Evolutionary conservation across 2,329 filamentous ascomycete species (phyloP), one percentile per base, ranked within the genome.

Genomic region (Penicillium brevicompactum): DNA sequence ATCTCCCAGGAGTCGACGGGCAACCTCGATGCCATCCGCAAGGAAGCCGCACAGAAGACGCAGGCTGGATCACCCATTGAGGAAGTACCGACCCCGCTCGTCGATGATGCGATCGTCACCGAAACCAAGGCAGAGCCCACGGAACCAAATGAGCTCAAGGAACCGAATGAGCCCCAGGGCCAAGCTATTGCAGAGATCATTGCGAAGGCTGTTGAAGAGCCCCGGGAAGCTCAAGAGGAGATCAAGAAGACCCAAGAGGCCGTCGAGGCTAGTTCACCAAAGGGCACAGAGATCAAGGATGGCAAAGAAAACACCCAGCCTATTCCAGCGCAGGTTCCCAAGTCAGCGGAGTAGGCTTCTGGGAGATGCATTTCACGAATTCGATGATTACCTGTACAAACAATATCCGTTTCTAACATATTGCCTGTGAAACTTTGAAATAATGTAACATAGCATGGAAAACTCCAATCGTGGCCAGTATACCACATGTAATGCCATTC

Each of bases 21-120:
- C 13, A 63, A 67, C 24, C 51, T 70, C 18, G 66, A 68, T 18
- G 62, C 67, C 37, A 51, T 75, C 56, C 65, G 69, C 34, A 66
- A 68, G 48, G 63, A 71, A 48, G 65, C 63, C 21, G 65, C 66
- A 37, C 57, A 63, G 46, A 62, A 66, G 22, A 52, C 60, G 5
- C 53, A 58, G 18, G 60, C 67, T 5, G 66, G 68, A 24, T 57
- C 38, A 16, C 38, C 64, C 7, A 65, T 69, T 43, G 59, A 67
- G 42, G 66, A 71, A 55, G 60, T 34, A 3, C 24, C 51, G 11
- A 54, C 40, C n/a, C 52, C 52, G 14, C 31, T 27, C 4, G 9
- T 40, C 16, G 42, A 44, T 4, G 30, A 51, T 34, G 52, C 50
- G 42, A 46, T 27, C 2, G 45, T 27, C 1, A 18, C 31, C 8